Conservation (phyloP, 2,329 filamentous ascomycete genomes). For the Sphaerulina musiva region DNA sequence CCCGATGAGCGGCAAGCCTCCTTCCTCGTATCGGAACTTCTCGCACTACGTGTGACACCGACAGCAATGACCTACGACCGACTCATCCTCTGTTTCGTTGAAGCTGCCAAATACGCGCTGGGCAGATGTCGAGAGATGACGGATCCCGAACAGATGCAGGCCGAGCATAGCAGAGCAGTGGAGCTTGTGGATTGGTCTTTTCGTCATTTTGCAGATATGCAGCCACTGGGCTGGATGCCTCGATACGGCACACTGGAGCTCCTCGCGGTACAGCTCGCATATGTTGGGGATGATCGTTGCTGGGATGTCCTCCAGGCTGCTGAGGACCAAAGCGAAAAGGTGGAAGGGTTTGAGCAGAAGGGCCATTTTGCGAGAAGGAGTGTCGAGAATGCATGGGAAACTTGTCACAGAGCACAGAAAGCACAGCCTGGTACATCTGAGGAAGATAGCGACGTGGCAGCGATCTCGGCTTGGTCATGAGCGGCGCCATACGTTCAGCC, state of each 20-base stretch:
- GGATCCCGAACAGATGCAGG: neutral
- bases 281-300: slow-evolving; percentile 27
- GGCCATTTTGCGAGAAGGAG: slow-evolving; percentile 22
- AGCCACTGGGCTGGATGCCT: slow-evolving; percentile 27
- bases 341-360: slow-evolving; percentile 29
- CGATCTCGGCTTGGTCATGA: neutral
- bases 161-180: slow-evolving; percentile 1
- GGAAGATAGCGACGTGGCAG: neutral
- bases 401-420: neutral
- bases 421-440: neutral
- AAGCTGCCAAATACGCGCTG: slow-evolving; percentile 21
- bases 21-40: slow-evolving; percentile 58
- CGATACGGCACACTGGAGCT: slow-evolving; percentile 30
- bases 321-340: slow-evolving; percentile 23
- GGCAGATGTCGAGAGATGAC: neutral
- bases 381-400: slow-evolving; percentile 24
- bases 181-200: slow-evolving; percentile 30
- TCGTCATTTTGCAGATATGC: slow-evolving; percentile 33
- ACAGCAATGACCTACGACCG: slow-evolving; percentile 57
- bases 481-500: no score
- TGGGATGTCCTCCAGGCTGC: slow-evolving; percentile 33
- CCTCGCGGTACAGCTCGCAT: slow-evolving; percentile 26
- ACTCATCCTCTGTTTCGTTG: slow-evolving; percentile 51
- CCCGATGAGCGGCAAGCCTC: slow-evolving; percentile 51
- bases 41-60: slow-evolving; percentile 48